phyloP scores from a whole-genome alignment of 768 basidiomycete species.

The Trametes cinnabarina region DNA sequence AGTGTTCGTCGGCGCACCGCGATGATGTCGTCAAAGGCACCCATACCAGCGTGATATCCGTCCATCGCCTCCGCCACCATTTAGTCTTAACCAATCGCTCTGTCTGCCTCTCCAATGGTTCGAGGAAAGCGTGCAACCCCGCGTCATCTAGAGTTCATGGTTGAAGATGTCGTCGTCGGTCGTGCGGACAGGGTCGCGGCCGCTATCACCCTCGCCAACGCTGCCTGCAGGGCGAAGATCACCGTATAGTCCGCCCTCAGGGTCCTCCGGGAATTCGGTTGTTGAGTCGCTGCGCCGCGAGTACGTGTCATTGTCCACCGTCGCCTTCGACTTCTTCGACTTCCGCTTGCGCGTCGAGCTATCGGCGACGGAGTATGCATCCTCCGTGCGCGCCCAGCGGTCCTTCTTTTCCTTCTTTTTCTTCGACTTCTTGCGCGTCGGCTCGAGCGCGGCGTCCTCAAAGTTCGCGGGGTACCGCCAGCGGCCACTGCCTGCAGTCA shows the following conservation, averaged over 20 bases:
- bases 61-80: constrained; percentile 1
- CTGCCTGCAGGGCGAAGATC: constrained; percentile 25
- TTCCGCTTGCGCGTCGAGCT: constrained; percentile 49
- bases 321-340: constrained; percentile 53
- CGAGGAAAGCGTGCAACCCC: too few relatives aligned
- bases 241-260: constrained; percentile 68
- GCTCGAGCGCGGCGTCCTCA: constrained; percentile 50
- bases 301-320: constrained; percentile 37
- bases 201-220: background rate
- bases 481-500: constrained; percentile 42
- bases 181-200: constrained; percentile 17
- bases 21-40: constrained; percentile 8
- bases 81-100: background rate
- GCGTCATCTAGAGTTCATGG: constrained; percentile 54
- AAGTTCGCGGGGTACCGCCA: constrained; percentile 91
- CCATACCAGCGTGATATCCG: background rate
- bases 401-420: constrained; percentile 80
- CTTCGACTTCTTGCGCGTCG: constrained; percentile 37
- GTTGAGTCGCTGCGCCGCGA: constrained; percentile 36
- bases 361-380: constrained; percentile 60
- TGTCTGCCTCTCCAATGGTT: background rate
- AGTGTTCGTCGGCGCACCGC: constrained; percentile 16
- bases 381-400: constrained; percentile 83
- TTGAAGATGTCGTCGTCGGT: constrained; percentile 53
- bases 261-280: constrained; percentile 66